phyloP scores from a whole-genome alignment of 108 stramenopile genomes.

The Cyclotella sp. region DNA sequence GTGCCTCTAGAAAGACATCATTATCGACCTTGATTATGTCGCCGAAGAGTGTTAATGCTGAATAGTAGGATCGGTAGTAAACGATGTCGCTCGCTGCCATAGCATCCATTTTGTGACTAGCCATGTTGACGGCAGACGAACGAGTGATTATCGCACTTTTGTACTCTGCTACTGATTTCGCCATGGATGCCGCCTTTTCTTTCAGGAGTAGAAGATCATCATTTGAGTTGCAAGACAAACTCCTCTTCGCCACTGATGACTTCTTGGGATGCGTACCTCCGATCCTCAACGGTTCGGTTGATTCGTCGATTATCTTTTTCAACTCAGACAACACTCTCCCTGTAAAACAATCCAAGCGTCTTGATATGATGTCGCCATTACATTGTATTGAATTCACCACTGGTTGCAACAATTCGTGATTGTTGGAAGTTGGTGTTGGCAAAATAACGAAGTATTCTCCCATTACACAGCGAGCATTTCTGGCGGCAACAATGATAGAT shows the following conservation, averaged over 20 bases:
- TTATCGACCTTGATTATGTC: neutral
- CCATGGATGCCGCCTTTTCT: conserved; percentile 33
- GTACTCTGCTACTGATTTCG: conserved; percentile 26
- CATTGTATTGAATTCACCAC: conserved; percentile 33
- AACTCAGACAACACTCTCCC: conserved; percentile 27
- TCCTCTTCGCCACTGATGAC: neutral
- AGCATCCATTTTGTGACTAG: conserved; percentile 28
- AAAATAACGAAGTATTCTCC: conserved; percentile 31
- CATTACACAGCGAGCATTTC: conserved; percentile 46
- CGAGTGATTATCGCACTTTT: conserved; percentile 12
- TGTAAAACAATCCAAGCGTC: conserved; percentile 17
- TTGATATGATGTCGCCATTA: conserved; percentile 27
- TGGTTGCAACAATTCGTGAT: conserved; percentile 15
- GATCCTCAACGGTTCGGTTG: no score
- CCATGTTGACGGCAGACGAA: neutral
- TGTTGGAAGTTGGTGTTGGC: conserved; percentile 4
- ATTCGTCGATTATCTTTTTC: conserved; percentile 33
- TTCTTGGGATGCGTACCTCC: conserved; percentile 3
- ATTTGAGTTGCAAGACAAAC: neutral
- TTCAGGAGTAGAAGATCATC: conserved; percentile 29
- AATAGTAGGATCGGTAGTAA: conserved; percentile 50
- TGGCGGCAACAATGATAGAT: conserved; percentile 22
- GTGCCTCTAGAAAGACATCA: conserved; percentile 2
- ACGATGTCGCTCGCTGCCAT: conserved; percentile 38
- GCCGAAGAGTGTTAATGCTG: conserved; percentile 9